Evolutionary conservation across 805 yeast species (phyloP).

Genomic region (Myxozyma sirexii): DNA sequence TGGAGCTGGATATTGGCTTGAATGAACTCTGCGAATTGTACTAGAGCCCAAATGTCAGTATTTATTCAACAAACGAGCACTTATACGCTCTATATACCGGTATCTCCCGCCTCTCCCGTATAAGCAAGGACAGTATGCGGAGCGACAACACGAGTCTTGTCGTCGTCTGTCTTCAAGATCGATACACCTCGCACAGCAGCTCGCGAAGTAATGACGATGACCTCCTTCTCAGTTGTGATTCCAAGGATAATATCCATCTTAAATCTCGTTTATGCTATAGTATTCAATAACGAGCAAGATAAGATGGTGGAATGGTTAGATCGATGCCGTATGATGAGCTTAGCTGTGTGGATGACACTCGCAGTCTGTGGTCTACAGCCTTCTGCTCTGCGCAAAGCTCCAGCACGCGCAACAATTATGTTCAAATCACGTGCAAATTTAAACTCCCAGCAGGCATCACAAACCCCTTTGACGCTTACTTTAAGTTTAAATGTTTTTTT

Average conservation of each 20-base stretch:
- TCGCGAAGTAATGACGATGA: constrained; percentile 89
- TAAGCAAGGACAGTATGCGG: constrained; percentile 80
- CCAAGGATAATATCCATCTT: constrained; percentile 92
- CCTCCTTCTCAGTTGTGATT: constrained; percentile 75
- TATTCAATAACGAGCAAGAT: not conserved
- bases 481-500: constrained; percentile 6
- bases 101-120: constrained; percentile 96
- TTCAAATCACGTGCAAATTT: constrained; percentile 1
- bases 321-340: not conserved
- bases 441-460: not conserved
- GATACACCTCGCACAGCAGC: constrained; percentile 92
- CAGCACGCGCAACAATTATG: constrained; percentile 6
- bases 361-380: constrained; percentile 5
- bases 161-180: constrained; percentile 73
- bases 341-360: constrained; percentile 9
- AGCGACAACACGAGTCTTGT: constrained; percentile 75
- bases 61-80: not conserved
- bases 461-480: not conserved
- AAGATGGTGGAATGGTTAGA: not conserved
- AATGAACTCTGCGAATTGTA: constrained; percentile 83
- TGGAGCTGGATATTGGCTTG: constrained; percentile 90
- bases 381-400: not conserved
- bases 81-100: constrained; percentile 45
- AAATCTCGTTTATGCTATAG: not conserved
- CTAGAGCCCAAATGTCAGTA: constrained; percentile 12